These are phyloP conservation scores for Withania somnifera DNA, from an alignment of 305 asterid genomes.

Conservation along the genomic window DNA sequence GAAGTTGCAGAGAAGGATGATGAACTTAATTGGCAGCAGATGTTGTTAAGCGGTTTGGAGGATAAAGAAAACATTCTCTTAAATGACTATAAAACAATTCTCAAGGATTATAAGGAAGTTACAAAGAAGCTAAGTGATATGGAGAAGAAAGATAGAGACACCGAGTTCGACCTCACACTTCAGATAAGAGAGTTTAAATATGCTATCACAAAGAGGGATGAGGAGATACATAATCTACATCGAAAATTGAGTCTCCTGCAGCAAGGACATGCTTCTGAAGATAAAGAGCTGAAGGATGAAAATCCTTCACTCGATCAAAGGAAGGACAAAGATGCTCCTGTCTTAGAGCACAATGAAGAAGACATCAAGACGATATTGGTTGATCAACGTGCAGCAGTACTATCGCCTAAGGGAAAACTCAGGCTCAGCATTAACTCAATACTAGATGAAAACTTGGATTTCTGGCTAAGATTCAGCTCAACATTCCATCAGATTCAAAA, in stretches of 20 bases:
- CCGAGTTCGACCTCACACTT: conserved; percentile 37
- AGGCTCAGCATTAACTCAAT: conserved; percentile 46
- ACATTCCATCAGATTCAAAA: conserved; percentile 64
- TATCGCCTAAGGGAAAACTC: conserved; percentile 46
- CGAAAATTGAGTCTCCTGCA: conserved; percentile 23
- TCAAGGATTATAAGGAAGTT: conserved; percentile 56
- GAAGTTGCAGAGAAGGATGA: conserved; percentile 19
- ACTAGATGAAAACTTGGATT: conserved; percentile 48
- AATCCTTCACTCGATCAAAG: not conserved
- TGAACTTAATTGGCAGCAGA: conserved; percentile 51
- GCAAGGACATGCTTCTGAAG: conserved; percentile 16
- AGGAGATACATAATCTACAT: conserved; percentile 46
- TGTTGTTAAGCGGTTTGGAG: conserved; percentile 60
- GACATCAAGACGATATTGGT: conserved; percentile 20
- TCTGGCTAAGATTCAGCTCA: conserved; percentile 77
- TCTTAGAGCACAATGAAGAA: conserved; percentile 14
- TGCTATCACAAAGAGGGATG: conserved; percentile 51
- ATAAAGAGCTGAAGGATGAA: too few species aligned
- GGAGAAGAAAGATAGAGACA: conserved; percentile 53
- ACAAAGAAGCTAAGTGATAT: conserved; percentile 52
- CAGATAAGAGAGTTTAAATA: conserved; percentile 51
- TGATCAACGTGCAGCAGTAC: conserved; percentile 19
- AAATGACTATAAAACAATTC: conserved; percentile 54
- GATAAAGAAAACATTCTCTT: conserved; percentile 61
- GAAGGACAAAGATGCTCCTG: conserved; percentile 2